A percentile compares a stretch with the other conserved stretches of the same genome.
These are phyloP conservation scores for Veloboletus limbatus DNA, from an alignment of 1,284 basidiomycete species.

Conservation along the genomic window DNA sequence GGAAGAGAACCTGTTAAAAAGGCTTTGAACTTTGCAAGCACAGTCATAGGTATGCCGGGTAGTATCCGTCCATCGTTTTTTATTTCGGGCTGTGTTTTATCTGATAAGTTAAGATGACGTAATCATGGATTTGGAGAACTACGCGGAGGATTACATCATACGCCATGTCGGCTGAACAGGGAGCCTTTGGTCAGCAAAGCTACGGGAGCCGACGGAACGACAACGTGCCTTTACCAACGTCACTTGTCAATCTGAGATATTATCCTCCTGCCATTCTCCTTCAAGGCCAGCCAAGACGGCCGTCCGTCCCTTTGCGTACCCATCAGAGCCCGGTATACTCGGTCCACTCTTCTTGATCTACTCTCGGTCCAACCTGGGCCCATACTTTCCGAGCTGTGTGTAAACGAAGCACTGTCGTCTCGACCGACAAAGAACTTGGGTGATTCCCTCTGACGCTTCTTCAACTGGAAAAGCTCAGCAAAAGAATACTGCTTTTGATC, in stretches of 20 bases:
- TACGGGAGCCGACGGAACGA: background rate
- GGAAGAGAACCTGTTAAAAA: constrained; percentile 20
- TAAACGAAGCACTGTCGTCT: constrained; percentile 11
- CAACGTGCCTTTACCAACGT: constrained; percentile 28
- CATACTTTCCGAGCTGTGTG: constrained; percentile 21
- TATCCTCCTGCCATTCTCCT: constrained; percentile 44
- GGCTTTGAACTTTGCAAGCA: constrained; percentile 32
- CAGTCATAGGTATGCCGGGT: constrained; percentile 29
- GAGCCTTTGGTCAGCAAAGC: too few species aligned
- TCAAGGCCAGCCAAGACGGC: constrained; percentile 55
- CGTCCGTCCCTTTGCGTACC: constrained; percentile 45
- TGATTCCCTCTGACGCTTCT: constrained; percentile 28
- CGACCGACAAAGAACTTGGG: constrained; percentile 42
- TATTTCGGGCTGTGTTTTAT: background rate
- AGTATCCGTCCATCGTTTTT: too few species aligned
- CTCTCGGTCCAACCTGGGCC: constrained; percentile 38
- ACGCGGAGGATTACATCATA: too few species aligned
- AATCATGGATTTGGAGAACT: background rate
- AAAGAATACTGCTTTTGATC: constrained; percentile 19
- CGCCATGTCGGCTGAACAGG: too few species aligned
- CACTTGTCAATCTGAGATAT: constrained; percentile 27
- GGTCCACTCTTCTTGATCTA: constrained; percentile 40
- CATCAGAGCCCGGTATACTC: constrained; percentile 57
- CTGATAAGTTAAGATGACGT: constrained; percentile 6
- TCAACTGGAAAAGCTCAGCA: constrained; percentile 22